These are phyloP conservation scores for Agapanthus africanus DNA, from an alignment of 106 monocot genomes.

Conservation along the genomic window DNA sequence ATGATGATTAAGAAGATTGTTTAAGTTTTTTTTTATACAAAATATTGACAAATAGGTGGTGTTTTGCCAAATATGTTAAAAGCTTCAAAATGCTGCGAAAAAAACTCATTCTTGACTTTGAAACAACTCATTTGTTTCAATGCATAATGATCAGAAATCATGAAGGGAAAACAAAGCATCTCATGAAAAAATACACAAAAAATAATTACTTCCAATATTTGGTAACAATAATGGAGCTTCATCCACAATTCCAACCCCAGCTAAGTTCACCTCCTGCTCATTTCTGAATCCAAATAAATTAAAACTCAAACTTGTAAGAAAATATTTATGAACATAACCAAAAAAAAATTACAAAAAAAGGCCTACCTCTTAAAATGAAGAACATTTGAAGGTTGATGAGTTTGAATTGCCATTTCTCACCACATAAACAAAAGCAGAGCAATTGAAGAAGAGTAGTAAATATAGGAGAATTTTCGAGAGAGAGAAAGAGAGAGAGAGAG, in stretches of 20 bases:
- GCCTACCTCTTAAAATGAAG: background rate
- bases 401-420: constrained; percentile 7
- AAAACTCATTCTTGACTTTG: too few species aligned
- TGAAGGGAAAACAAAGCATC: too few species aligned
- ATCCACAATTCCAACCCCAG: background rate
- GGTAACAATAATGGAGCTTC: background rate
- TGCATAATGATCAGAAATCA: too few species aligned
- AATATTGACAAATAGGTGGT: too few species aligned
- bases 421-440: background rate
- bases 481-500: too few species aligned
- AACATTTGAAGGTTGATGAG: background rate
- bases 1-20: too few species aligned
- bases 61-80: background rate
- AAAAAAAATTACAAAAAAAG: background rate
- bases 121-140: too few species aligned
- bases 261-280: background rate
- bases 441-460: background rate
- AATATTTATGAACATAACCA: background rate
- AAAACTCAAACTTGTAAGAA: too few species aligned
- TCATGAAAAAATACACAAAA: too few species aligned
- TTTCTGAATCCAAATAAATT: background rate
- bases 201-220: background rate
- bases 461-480: background rate
- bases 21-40: too few species aligned
- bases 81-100: too few species aligned